Evolutionary conservation across 257 asterid genomes (phyloP).

Genomic region (Przewalskia tangutica): DNA sequence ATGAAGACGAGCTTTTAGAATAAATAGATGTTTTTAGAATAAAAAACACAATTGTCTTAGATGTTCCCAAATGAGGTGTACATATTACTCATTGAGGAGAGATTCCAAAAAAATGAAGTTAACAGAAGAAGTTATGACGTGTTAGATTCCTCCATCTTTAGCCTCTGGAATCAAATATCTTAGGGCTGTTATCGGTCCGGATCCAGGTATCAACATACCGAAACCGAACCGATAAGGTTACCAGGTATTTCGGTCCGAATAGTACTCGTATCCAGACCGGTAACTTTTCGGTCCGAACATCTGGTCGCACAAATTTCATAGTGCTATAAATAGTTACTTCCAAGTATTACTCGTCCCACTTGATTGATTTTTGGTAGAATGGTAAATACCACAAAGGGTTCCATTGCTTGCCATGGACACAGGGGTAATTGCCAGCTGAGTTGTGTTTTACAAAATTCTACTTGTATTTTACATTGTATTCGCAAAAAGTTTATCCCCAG

Average conservation of each 20-base stretch:
- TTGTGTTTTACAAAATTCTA: not conserved
- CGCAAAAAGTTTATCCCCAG: not conserved
- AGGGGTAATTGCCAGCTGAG: not conserved
- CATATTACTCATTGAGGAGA: not conserved
- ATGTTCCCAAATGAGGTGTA: not conserved
- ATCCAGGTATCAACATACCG: too few species aligned
- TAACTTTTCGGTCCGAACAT: too few species aligned
- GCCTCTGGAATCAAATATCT: not conserved
- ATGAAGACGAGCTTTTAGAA: not conserved
- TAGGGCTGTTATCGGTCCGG: too few species aligned
- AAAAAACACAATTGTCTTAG: not conserved
- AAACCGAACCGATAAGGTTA: too few species aligned
- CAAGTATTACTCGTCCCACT: not conserved
- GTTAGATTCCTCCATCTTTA: not conserved
- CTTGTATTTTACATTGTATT: not conserved
- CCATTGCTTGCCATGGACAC: not conserved
- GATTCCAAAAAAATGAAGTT: not conserved
- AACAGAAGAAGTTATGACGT: not conserved
- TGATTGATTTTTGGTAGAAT: not conserved
- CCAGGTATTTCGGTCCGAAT: too few species aligned
- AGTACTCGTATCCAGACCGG: too few species aligned
- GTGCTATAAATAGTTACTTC: not conserved
- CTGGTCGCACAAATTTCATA: not conserved
- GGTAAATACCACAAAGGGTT: not conserved
- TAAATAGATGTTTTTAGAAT: not conserved